Evolutionary conservation across 1,284 basidiomycete species (phyloP).

Genomic region (Fomitopsis schrenkii): DNA sequence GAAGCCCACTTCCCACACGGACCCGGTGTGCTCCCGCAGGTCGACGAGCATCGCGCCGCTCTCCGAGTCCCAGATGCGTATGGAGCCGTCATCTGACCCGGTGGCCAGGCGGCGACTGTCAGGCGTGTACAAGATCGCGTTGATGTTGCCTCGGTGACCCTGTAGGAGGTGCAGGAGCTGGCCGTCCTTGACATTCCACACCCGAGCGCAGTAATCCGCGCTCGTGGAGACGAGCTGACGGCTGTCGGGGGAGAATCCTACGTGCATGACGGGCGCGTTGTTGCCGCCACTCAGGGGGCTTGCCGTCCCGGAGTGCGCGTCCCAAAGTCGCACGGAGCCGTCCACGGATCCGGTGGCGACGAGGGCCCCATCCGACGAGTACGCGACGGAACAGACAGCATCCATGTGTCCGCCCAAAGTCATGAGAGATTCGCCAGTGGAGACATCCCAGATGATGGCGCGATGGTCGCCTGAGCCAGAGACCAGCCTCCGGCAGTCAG

Average conservation of each 20-base stretch:
- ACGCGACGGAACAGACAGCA: background rate
- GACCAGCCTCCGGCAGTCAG: slow-evolving; percentile 12
- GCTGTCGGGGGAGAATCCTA: slow-evolving; percentile 17
- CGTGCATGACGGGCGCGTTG: background rate
- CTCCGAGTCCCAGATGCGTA: slow-evolving; percentile 5
- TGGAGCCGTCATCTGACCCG: slow-evolving; percentile 9
- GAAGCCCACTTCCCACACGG: slow-evolving; percentile 9
- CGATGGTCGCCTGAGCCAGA: slow-evolving; percentile 9
- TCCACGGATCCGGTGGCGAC: background rate
- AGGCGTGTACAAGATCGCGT: slow-evolving; percentile 13
- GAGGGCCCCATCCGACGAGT: slow-evolving; percentile 3
- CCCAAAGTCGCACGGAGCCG: slow-evolving; percentile 1
- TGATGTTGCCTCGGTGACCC: slow-evolving; percentile 10
- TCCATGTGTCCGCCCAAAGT: background rate
- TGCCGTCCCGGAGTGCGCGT: background rate
- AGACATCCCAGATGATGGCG: slow-evolving; percentile 6
- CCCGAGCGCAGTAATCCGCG: slow-evolving; percentile 12
- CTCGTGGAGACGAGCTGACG: slow-evolving; percentile 13
- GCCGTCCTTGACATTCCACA: slow-evolving; percentile 17
- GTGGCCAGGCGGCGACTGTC: slow-evolving; percentile 12
- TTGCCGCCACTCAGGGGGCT: too few relatives aligned
- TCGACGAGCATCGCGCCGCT: too few relatives aligned
- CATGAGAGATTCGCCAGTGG: background rate
- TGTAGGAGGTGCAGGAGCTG: background rate
- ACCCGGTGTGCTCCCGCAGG: slow-evolving; percentile 10